Evolutionary conservation across 305 asterid species (phyloP), one percentile per base, ranked within the genome.

Genomic region (Coffea humblotiana): DNA sequence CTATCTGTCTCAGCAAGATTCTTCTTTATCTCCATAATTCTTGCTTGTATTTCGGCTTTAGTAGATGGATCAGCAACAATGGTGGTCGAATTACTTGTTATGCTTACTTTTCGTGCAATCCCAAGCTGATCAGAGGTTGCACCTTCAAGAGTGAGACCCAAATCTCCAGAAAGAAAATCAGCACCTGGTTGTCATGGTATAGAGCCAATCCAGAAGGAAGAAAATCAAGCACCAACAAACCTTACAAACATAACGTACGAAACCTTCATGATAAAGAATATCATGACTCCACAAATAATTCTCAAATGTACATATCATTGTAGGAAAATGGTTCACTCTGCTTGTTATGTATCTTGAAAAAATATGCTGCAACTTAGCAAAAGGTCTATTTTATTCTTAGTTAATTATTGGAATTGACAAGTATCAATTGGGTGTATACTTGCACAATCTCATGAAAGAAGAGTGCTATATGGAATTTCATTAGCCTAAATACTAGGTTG

Each of bases 101-200:
- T 83, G 66, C 91, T 89, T 82, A 93, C 88, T 88, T 91, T 93
- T 80, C 79, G 93, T 69, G 97, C 97, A 87, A 96, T 89, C 72
- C 98, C 98, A 84, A 96, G 99, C 93, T 96, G 99, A 89, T 96
- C 99, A 64, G 98, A 96, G 60, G 99, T 92, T 79, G 92, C 91
- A 81, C 84, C 79, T 65, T 89, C 94, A 81, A 96, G 94, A 77
- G 89, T 85, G 86, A 91, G 83, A 78, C 98, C 98, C 84, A 94
- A 84, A 75, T 91, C 98, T 85, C 98, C 97, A 83, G 89, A 91
- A 77, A 96, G 88, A 89, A 92, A 96, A 92, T 96, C 99, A 88
- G 97, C 97, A 78, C 98, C 99, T 96, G 84, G 56, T 85, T 77
- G 65, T 27, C 74, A 79, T 51, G 63, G 35, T 67, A 35, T 47